A percentile compares a stretch with the other conserved stretches of the same genome.
These are phyloP conservation scores for Rhizoclosmatium globosum DNA, from an alignment of 192 early-diverging fungal species.

Conservation along the genomic window DNA sequence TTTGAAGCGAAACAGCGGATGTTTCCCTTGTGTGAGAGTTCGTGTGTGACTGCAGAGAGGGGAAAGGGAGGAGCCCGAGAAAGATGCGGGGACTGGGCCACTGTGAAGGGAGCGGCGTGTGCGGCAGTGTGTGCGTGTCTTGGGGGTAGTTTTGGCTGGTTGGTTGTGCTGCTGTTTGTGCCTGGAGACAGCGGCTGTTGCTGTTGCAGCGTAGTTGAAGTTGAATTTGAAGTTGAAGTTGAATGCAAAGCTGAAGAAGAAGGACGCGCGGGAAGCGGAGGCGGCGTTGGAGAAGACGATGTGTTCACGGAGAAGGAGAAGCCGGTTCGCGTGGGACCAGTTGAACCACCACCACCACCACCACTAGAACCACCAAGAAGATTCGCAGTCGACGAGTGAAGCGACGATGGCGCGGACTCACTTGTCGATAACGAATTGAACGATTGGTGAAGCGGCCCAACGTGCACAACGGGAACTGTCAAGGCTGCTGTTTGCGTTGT, in stretches of 20 bases:
- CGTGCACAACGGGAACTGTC: too few species aligned
- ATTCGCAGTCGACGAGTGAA: background rate
- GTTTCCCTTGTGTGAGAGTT: conserved; percentile 57
- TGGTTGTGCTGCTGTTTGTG: background rate
- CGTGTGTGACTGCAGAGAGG: background rate
- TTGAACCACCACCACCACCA: background rate
- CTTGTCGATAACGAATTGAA: too few species aligned
- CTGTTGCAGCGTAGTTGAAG: background rate
- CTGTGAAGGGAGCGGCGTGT: too few species aligned
- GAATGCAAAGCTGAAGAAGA: background rate
- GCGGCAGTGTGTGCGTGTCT: too few species aligned
- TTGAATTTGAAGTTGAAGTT: background rate
- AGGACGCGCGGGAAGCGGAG: conserved; percentile 5
- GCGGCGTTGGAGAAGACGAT: background rate
- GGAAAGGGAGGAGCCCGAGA: background rate
- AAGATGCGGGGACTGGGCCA: background rate
- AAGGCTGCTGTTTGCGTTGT: too few species aligned
- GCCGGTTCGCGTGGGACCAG: too few species aligned
- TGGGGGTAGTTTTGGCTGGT: too few species aligned
- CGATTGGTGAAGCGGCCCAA: too few species aligned
- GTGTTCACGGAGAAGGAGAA: background rate
- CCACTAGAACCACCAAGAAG: background rate
- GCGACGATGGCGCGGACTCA: background rate
- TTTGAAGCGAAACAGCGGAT: conserved; percentile 59
- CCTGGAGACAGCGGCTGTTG: background rate